phyloP scores from a whole-genome alignment of 31 red algal genomes.

The Bonnemaisonia californica region DNA sequence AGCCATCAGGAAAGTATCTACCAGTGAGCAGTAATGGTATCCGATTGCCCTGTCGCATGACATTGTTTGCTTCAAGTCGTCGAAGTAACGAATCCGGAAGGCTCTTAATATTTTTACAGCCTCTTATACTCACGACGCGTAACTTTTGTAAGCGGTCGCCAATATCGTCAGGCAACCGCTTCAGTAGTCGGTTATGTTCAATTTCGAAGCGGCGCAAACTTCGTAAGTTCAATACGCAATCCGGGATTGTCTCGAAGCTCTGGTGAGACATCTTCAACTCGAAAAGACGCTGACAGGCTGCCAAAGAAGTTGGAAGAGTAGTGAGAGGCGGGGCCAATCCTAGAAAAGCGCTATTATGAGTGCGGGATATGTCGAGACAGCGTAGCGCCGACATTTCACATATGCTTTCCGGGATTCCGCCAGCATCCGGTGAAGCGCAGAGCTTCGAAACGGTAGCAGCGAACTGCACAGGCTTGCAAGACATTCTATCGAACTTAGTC shows the following conservation, averaged over 20 bases:
- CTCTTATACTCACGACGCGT: constrained; percentile 14
- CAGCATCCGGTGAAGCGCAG: neutral
- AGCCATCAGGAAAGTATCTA: constrained; percentile 1
- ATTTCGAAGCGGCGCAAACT: constrained; percentile 3
- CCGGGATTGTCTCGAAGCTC: constrained; percentile 12
- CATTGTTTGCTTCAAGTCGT: constrained; percentile 20
- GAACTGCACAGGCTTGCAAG: constrained; percentile 18
- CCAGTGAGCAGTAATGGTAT: neutral
- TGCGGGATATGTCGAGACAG: constrained; percentile 27
- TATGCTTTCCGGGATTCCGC: constrained; percentile 35
- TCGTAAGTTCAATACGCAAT: neutral
- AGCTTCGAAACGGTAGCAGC: neutral
- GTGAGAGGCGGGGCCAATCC: neutral
- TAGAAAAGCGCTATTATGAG: neutral
- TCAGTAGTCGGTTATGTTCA: neutral
- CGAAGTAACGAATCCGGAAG: constrained; percentile 44
- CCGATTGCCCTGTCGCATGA: neutral
- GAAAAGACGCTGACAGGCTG: neutral
- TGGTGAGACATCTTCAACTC: constrained; percentile 12
- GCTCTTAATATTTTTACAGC: constrained; percentile 10
- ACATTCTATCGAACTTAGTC: neutral
- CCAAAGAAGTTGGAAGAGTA: constrained; percentile 8
- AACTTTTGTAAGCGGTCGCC: constrained; percentile 38
- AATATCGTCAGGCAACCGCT: constrained; percentile 49
- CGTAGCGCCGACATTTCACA: constrained; percentile 31